These are phyloP conservation scores for Dryas drummondii DNA, from an alignment of 306 rosid species.

Conservation along the genomic window DNA sequence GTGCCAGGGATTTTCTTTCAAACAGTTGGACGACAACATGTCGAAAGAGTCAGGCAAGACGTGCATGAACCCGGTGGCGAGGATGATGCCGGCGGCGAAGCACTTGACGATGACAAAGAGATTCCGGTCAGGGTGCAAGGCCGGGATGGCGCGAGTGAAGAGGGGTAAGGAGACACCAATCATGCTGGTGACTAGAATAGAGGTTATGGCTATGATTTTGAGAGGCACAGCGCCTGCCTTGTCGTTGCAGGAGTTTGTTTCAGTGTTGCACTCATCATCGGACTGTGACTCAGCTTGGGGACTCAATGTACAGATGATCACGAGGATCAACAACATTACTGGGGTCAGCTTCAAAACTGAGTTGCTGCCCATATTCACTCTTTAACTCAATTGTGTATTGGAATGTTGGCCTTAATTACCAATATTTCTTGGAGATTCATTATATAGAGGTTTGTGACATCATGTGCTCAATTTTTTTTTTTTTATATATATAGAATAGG, in stretches of 20 bases:
- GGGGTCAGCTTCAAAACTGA: too few species aligned
- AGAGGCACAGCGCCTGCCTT: constrained; percentile 46
- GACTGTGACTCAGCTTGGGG: constrained; percentile 25
- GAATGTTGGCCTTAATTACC: too few species aligned
- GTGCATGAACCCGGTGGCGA: constrained; percentile 74
- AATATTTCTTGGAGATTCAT: too few species aligned
- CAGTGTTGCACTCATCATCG: constrained; percentile 33
- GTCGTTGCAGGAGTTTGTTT: constrained; percentile 42
- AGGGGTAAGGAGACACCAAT: constrained; percentile 56
- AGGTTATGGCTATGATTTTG: constrained; percentile 53
- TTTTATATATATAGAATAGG: too few species aligned
- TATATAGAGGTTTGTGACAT: too few species aligned
- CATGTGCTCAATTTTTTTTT: too few species aligned
- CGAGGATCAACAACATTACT: too few species aligned
- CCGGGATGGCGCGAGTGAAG: constrained; percentile 41
- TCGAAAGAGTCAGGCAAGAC: constrained; percentile 71
- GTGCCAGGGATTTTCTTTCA: constrained; percentile 67
- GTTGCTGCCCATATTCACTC: too few species aligned
- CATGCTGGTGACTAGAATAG: constrained; percentile 59
- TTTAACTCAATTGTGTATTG: too few species aligned
- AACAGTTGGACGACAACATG: constrained; percentile 55
- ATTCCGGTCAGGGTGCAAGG: constrained; percentile 55
- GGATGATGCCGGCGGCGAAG: constrained; percentile 63
- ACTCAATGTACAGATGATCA: constrained; percentile 16
- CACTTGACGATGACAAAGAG: constrained; percentile 57